These are phyloP conservation scores for Tulasnella sp. DNA, from an alignment of 768 basidiomycete species.

Conservation along the genomic window DNA sequence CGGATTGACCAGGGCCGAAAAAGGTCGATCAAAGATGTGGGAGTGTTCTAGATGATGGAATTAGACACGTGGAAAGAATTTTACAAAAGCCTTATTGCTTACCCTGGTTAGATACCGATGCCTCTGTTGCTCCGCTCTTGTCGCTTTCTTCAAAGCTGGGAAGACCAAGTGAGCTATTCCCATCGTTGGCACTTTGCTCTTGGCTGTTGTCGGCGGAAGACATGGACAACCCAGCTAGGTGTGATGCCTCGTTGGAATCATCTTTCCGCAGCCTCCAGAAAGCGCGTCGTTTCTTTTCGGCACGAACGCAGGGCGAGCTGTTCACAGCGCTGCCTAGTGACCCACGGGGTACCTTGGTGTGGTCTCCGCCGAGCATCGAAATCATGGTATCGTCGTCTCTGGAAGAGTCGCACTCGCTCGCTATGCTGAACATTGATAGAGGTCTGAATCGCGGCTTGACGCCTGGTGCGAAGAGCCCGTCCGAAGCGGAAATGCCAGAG, in stretches of 20 bases:
- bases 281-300: conserved; percentile 40
- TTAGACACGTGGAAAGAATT: background rate
- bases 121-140: background rate
- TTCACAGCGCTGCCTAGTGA: conserved; percentile 60
- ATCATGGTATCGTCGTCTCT: conserved; percentile 80
- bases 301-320: conserved; percentile 59
- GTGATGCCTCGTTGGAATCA: conserved; percentile 37
- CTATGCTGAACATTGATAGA: conserved; percentile 53
- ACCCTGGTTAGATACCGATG: background rate
- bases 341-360: conserved; percentile 46
- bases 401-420: conserved; percentile 38
- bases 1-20: background rate
- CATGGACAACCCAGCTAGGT: conserved; percentile 20
- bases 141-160: background rate
- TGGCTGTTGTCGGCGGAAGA: background rate
- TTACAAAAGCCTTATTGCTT: background rate
- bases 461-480: conserved; percentile 37
- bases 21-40: background rate
- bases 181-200: background rate
- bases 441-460: conserved; percentile 47
- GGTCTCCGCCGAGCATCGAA: conserved; percentile 72
- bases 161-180: background rate
- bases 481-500: conserved; percentile 31
- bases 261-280: conserved; percentile 34
- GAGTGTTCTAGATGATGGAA: background rate